Percentiles rank a stretch among this genome's conserved stretches.
Evolutionary conservation across 352 stramenopile species (phyloP).

Genomic region (Phytopythium mirpurense): DNA sequence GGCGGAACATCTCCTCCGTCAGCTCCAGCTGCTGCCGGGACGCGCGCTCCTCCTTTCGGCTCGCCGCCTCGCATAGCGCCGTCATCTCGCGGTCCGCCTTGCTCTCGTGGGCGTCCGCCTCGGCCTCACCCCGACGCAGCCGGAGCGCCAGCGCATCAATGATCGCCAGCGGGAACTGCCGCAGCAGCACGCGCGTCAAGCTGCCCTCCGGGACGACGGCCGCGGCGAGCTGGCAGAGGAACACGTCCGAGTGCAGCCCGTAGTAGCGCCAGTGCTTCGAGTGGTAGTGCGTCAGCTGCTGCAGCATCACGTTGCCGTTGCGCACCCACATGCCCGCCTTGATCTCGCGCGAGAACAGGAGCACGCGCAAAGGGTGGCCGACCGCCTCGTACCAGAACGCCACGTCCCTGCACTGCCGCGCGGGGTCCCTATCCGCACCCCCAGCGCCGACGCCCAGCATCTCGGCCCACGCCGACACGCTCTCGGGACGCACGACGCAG

Average conservation of each 20-base stretch:
- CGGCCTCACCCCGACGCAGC: too few relatives aligned
- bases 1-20: slow-evolving; percentile 54
- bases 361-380: slow-evolving; percentile 51
- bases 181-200: slow-evolving; percentile 51
- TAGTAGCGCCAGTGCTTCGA: slow-evolving; percentile 79
- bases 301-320: slow-evolving; percentile 77
- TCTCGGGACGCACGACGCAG: slow-evolving; percentile 32
- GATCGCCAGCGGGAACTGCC: slow-evolving; percentile 38
- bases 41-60: slow-evolving; percentile 12
- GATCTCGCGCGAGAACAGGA: slow-evolving; percentile 62
- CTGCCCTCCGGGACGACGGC: slow-evolving; percentile 43
- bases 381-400: slow-evolving; percentile 41
- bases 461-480: slow-evolving; percentile 33
- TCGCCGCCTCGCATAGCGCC: slow-evolving; percentile 3
- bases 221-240: slow-evolving; percentile 53
- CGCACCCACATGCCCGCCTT: slow-evolving; percentile 72
- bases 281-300: slow-evolving; percentile 77
- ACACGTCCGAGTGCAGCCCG: slow-evolving; percentile 70
- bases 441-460: slow-evolving; percentile 34
- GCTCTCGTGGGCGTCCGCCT: slow-evolving; percentile 9
- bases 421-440: slow-evolving; percentile 6
- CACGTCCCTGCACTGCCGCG: slow-evolving; percentile 20
- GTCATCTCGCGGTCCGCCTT: slow-evolving; percentile 10
- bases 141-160: slow-evolving; percentile 4
- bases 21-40: slow-evolving; percentile 45